Evolutionary conservation across 306 rosid genomes (phyloP).

Genomic region (Ochetophila trinervis): DNA sequence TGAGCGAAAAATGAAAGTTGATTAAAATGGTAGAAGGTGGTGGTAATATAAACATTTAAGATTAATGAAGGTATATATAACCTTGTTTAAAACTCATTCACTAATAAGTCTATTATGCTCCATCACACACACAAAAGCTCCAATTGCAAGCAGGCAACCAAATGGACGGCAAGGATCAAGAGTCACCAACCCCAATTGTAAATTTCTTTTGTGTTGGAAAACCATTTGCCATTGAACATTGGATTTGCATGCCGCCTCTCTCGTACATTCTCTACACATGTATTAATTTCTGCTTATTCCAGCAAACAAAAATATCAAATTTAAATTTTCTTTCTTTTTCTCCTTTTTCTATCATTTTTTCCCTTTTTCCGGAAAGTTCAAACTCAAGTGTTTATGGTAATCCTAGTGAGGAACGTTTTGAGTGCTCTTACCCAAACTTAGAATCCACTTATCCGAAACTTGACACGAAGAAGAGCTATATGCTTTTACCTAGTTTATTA

Average conservation of each 20-base stretch:
- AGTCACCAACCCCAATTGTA: neutral
- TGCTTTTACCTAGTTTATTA: neutral
- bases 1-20: no score
- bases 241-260: neutral
- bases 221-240: neutral
- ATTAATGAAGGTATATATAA: no score
- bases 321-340: neutral
- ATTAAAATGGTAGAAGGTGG: no score
- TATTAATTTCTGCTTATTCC: neutral
- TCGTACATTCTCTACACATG: neutral
- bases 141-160: neutral
- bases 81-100: no score
- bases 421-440: neutral
- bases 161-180: neutral
- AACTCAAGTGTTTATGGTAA: neutral
- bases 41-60: no score
- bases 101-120: neutral
- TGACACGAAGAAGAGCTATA: neutral
- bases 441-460: neutral
- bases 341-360: neutral
- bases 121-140: neutral
- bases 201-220: neutral
- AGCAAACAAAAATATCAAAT: neutral
- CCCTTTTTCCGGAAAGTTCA: neutral
- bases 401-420: neutral